These are phyloP conservation scores for Entophlyctis luteolus DNA, from an alignment of 192 early-diverging fungal species.

Conservation along the genomic window DNA sequence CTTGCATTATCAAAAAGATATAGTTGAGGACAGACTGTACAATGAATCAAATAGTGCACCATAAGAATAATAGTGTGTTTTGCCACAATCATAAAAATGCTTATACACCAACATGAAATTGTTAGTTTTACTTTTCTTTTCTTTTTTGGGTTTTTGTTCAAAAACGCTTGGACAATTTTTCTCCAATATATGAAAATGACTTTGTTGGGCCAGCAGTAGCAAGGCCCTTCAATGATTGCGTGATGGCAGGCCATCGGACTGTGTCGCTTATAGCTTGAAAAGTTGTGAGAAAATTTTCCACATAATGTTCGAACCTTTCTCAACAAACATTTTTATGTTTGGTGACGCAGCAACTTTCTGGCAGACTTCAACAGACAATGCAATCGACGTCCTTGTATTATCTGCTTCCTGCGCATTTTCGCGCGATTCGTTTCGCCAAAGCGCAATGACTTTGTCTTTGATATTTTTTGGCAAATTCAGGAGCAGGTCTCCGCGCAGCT, in stretches of 20 bases:
- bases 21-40: too few species aligned
- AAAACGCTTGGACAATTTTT: constrained; percentile 38
- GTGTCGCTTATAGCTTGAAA: constrained; percentile 58
- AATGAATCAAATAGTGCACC: too few species aligned
- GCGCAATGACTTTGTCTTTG: constrained; percentile 46
- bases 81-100: too few species aligned
- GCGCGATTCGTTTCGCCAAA: constrained; percentile 10
- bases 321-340: constrained; percentile 35
- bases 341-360: constrained; percentile 42
- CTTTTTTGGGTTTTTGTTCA: not conserved
- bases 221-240: constrained; percentile 89
- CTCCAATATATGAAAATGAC: constrained; percentile 33
- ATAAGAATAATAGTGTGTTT: too few species aligned
- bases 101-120: too few species aligned
- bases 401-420: constrained; percentile 41
- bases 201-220: constrained; percentile 71
- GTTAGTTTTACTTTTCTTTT: too few species aligned
- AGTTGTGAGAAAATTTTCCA: constrained; percentile 27
- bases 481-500: constrained; percentile 63
- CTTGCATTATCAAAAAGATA: too few species aligned
- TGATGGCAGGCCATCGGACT: constrained; percentile 74
- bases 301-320: constrained; percentile 34
- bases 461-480: constrained; percentile 78
- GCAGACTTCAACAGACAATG: constrained; percentile 35
- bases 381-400: constrained; percentile 24